A percentile compares a stretch with the other conserved stretches of the same genome.
These are phyloP conservation scores for Cudoniella acicularis DNA, from an alignment of 495 filamentous ascomycete genomes.

Conservation along the genomic window DNA sequence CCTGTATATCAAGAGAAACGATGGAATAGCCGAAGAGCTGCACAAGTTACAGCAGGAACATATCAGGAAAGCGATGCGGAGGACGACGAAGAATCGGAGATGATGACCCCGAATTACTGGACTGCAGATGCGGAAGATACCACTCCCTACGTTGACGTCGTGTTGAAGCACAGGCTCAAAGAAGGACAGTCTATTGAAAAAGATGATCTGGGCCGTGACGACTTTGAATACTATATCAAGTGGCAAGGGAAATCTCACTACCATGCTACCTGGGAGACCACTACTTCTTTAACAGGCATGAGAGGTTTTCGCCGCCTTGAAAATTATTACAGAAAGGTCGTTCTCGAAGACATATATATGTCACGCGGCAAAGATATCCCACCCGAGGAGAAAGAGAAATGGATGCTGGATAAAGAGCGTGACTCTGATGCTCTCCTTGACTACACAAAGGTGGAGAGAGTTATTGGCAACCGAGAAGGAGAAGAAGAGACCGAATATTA, in stretches of 20 bases:
- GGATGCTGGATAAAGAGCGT: conserved; percentile 82
- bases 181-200: conserved; percentile 58
- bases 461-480: conserved; percentile 75
- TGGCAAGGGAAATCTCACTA: conserved; percentile 95
- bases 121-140: conserved; percentile 59
- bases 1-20: conserved; percentile 69
- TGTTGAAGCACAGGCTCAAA: conserved; percentile 79
- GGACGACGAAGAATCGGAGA: conserved; percentile 70
- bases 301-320: conserved; percentile 82
- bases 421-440: conserved; percentile 79
- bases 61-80: conserved; percentile 79
- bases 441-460: conserved; percentile 84
- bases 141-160: conserved; percentile 78
- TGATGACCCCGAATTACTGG: conserved; percentile 60
- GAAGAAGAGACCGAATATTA: conserved; percentile 77
- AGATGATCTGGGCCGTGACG: conserved; percentile 60
- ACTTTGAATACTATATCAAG: conserved; percentile 95
- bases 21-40: conserved; percentile 85
- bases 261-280: conserved; percentile 90
- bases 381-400: conserved; percentile 86
- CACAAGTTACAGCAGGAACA: conserved; percentile 81
- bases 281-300: conserved; percentile 60
- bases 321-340: conserved; percentile 84
- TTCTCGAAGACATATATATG: conserved; percentile 69
- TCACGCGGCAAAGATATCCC: conserved; percentile 63